These are phyloP conservation scores for Emiliania huxleyi DNA, from an alignment of 78 protist species.

Conservation along the genomic window DNA sequence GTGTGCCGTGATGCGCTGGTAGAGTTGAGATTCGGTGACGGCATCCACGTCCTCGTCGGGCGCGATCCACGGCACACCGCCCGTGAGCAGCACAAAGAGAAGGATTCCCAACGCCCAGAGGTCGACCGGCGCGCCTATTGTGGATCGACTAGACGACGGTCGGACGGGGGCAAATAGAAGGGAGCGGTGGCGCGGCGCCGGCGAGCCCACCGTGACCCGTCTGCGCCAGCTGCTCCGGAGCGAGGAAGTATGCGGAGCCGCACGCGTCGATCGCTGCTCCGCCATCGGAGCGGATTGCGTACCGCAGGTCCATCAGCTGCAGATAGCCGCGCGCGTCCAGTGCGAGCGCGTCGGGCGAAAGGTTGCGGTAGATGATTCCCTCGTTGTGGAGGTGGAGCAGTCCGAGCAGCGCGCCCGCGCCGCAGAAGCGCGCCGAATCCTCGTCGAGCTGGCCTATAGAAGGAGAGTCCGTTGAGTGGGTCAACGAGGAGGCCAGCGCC, in stretches of 20 bases:
- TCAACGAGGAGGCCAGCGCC: too few relatives aligned
- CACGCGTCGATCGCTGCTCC: background rate
- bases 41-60: background rate
- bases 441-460: background rate
- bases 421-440: background rate
- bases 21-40: background rate
- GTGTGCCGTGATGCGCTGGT: background rate
- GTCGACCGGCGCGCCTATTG: slow-evolving; percentile 19
- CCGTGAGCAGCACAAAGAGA: background rate
- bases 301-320: slow-evolving; percentile 2
- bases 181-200: too few relatives aligned
- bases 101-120: slow-evolving; percentile 47
- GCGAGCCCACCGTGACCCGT: too few relatives aligned
- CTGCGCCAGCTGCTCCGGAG: slow-evolving; percentile 54
- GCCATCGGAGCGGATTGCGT: background rate
- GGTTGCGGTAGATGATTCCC: background rate
- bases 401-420: background rate
- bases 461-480: too few relatives aligned
- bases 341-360: background rate
- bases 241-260: slow-evolving; percentile 48
- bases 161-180: too few relatives aligned
- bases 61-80: background rate
- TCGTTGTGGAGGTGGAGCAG: background rate
- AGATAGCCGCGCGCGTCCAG: background rate
- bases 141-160: too few relatives aligned